phyloP scores from a whole-genome alignment of 768 basidiomycete genomes.

The Boletellus ananiceps region DNA sequence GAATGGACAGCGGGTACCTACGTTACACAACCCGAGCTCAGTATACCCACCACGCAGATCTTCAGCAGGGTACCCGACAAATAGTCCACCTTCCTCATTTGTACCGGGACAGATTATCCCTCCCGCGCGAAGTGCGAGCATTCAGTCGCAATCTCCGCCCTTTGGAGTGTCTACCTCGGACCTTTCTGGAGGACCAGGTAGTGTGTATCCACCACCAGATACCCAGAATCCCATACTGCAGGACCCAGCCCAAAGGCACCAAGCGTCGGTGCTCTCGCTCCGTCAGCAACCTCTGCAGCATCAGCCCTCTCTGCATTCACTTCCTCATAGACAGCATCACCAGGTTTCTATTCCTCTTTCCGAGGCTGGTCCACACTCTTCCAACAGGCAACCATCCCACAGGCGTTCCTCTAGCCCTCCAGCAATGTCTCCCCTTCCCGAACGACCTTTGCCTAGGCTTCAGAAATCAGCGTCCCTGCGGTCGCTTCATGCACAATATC shows the following conservation, averaged over 20 bases:
- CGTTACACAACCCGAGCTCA: slow-evolving; percentile 17
- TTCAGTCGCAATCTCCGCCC: slow-evolving; percentile 23
- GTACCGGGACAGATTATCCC: slow-evolving; percentile 35
- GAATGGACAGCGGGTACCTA: slow-evolving; percentile 15
- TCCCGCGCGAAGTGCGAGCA: slow-evolving; percentile 38
- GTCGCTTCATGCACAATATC: slow-evolving; percentile 53
- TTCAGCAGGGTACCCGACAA: slow-evolving; percentile 14
- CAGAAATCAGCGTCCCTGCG: slow-evolving; percentile 56
- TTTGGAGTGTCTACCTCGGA: slow-evolving; percentile 19
- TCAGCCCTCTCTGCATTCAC: slow-evolving; percentile 13
- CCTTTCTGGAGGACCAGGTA: slow-evolving; percentile 15
- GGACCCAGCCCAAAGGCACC: slow-evolving; percentile 15
- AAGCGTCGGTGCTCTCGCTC: slow-evolving; percentile 26
- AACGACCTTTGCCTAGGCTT: slow-evolving; percentile 35
- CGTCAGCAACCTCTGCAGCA: slow-evolving; percentile 26
- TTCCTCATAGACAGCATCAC: slow-evolving; percentile 10
- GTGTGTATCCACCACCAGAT: slow-evolving; percentile 14
- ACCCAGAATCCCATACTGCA: slow-evolving; percentile 8
- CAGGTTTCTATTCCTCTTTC: slow-evolving; percentile 16
- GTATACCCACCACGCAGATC: slow-evolving; percentile 22
- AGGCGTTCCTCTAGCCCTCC: slow-evolving; percentile 12
- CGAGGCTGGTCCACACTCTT: slow-evolving; percentile 11
- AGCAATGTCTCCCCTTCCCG: slow-evolving; percentile 38
- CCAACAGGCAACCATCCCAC: slow-evolving; percentile 9
- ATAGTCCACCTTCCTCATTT: slow-evolving; percentile 32